Percentiles rank a stretch among this genome's conserved stretches.
phyloP scores from a whole-genome alignment of 768 basidiomycete species.

The Lactarius indigo region DNA sequence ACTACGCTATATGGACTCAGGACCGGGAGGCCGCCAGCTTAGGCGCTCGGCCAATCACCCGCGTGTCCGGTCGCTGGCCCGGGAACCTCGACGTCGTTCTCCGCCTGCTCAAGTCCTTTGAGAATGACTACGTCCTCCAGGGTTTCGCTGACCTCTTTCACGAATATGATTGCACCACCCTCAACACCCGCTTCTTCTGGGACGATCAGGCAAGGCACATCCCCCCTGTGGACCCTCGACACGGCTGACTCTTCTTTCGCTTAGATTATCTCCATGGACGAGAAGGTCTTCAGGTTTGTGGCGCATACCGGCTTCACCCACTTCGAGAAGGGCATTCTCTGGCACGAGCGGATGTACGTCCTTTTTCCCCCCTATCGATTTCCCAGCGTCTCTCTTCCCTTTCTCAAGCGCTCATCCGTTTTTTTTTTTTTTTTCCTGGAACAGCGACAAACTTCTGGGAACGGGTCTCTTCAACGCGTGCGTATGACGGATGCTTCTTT shows the following conservation, averaged over 20 bases:
- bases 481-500: constrained; percentile 23
- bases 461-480: constrained; percentile 57
- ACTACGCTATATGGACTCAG: constrained; percentile 15
- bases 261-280: constrained; percentile 26
- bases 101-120: constrained; percentile 26
- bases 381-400: neutral
- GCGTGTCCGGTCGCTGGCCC: constrained; percentile 33
- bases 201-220: constrained; percentile 28
- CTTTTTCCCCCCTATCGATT: neutral
- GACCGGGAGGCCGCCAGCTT: constrained; percentile 22
- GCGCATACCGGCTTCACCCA: constrained; percentile 24
- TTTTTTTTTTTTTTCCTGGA: neutral
- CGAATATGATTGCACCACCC: constrained; percentile 31
- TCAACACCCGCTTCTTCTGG: constrained; percentile 36
- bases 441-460: constrained; percentile 38
- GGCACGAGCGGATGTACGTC: constrained; percentile 27
- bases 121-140: constrained; percentile 30
- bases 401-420: neutral
- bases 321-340: constrained; percentile 24
- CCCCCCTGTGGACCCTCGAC: neutral
- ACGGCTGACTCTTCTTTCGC: neutral
- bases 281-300: constrained; percentile 21
- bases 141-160: constrained; percentile 29
- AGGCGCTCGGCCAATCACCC: constrained; percentile 28
- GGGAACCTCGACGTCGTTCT: constrained; percentile 35